Percentiles rank a stretch among this genome's conserved stretches.
These are phyloP conservation scores for Aspergillus coremiiformis DNA, from an alignment of 495 filamentous ascomycete genomes.

Conservation along the genomic window DNA sequence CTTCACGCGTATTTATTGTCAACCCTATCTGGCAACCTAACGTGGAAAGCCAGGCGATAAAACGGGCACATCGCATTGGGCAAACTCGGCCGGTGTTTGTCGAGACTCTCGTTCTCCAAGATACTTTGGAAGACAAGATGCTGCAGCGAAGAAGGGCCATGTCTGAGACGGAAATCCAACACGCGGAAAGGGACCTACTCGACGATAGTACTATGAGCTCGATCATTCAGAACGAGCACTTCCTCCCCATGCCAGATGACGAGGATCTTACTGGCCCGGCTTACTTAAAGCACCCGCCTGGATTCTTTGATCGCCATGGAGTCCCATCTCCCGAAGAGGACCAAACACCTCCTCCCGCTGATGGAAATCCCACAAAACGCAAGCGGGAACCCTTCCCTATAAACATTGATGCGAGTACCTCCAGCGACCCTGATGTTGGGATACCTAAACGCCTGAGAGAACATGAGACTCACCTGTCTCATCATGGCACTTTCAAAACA, in stretches of 20 bases:
- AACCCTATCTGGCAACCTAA: constrained; percentile 82
- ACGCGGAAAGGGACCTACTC: constrained; percentile 58
- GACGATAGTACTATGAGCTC: constrained; percentile 71
- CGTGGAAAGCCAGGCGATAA: constrained; percentile 86
- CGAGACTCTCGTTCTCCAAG: constrained; percentile 76
- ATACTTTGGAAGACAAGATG: constrained; percentile 82
- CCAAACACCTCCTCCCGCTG: background rate
- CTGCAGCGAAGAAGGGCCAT: constrained; percentile 65
- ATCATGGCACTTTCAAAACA: constrained; percentile 21
- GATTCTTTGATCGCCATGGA: constrained; percentile 36
- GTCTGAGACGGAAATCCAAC: constrained; percentile 64
- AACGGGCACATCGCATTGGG: constrained; percentile 81
- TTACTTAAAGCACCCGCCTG: constrained; percentile 20
- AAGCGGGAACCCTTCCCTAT: constrained; percentile 3
- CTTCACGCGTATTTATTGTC: constrained; percentile 84
- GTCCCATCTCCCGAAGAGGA: constrained; percentile 31
- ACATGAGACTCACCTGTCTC: background rate
- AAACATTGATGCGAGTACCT: background rate
- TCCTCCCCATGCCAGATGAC: constrained; percentile 49
- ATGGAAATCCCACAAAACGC: constrained; percentile 9
- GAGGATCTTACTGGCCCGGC: constrained; percentile 25
- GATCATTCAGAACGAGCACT: constrained; percentile 67
- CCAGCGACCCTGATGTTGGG: constrained; percentile 4
- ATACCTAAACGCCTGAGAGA: constrained; percentile 15
- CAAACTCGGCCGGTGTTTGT: constrained; percentile 75